Conservation (phyloP, 306 rosid genomes). For the Sophora flavescens region DNA sequence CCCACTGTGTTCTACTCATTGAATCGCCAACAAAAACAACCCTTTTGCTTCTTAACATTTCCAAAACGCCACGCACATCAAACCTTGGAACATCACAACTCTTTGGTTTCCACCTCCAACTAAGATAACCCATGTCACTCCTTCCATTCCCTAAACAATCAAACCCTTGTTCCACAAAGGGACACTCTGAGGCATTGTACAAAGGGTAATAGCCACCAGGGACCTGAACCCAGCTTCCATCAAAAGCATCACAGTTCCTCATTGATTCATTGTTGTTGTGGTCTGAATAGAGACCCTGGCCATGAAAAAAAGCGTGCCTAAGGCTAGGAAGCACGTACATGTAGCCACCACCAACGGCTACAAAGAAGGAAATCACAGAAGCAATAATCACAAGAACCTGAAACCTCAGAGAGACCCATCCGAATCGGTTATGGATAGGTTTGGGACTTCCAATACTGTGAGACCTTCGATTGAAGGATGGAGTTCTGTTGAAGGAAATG, state of each 20-base stretch:
- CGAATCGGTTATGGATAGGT: slow-evolving; percentile 43
- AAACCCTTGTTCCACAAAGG: slow-evolving; percentile 82
- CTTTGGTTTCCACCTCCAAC: slow-evolving; percentile 82
- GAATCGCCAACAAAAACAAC: slow-evolving; percentile 92
- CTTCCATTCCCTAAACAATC: slow-evolving; percentile 83
- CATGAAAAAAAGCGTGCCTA: slow-evolving; percentile 54
- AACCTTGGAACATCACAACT: slow-evolving; percentile 65
- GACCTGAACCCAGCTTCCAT: slow-evolving; percentile 75
- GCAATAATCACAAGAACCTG: slow-evolving; percentile 59
- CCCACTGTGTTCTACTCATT: slow-evolving; percentile 95
- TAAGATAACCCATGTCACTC: slow-evolving; percentile 67
- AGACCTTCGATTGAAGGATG: slow-evolving; percentile 57
- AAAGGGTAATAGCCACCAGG: slow-evolving; percentile 54
- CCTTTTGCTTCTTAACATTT: slow-evolving; percentile 68
- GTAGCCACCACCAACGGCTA: slow-evolving; percentile 70
- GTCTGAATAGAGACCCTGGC: slow-evolving; percentile 45
- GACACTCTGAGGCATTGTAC: slow-evolving; percentile 86
- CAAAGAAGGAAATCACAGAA: slow-evolving; percentile 64
- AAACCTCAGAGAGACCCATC: slow-evolving; percentile 66
- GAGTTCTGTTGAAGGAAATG: slow-evolving; percentile 50
- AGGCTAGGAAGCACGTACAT: slow-evolving; percentile 69
- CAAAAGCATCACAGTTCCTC: slow-evolving; percentile 62
- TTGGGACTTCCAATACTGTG: slow-evolving; percentile 57
- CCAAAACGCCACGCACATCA: slow-evolving; percentile 62
- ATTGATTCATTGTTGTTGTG: slow-evolving; percentile 39